These are phyloP conservation scores for Diaporthe destruens DNA, from an alignment of 2,329 filamentous ascomycete genomes.

Conservation along the genomic window DNA sequence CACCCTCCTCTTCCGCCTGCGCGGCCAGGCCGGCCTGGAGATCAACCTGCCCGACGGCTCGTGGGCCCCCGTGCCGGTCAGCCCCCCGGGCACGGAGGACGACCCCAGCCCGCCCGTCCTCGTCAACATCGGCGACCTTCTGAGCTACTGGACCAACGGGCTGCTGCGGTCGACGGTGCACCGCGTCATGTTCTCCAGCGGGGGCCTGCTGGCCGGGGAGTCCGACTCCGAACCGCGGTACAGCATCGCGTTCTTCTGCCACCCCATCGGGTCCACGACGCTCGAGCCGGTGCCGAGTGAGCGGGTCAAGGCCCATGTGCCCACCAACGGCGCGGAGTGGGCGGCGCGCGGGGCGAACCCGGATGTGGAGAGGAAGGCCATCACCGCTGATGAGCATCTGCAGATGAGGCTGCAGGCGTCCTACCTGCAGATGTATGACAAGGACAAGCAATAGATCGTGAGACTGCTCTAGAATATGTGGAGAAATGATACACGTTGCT, in stretches of 20 bases:
- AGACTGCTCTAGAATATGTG: neutral
- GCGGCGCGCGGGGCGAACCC: constrained; percentile 52
- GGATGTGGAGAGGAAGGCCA: constrained; percentile 64
- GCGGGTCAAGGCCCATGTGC: constrained; percentile 57
- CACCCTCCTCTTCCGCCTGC: constrained; percentile 86
- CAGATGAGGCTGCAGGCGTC: constrained; percentile 71
- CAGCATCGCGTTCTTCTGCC: constrained; percentile 77
- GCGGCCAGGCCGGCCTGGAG: constrained; percentile 88
- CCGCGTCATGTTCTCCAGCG: constrained; percentile 78
- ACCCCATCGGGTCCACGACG: constrained; percentile 66
- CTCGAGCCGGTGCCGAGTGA: constrained; percentile 72
- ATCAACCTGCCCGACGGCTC: constrained; percentile 71
- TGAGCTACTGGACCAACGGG: constrained; percentile 91
- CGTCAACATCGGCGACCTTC: constrained; percentile 78
- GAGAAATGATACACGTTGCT: neutral
- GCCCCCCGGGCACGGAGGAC: constrained; percentile 69
- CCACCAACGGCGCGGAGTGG: constrained; percentile 44
- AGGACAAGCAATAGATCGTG: constrained; percentile 31
- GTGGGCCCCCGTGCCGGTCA: constrained; percentile 77
- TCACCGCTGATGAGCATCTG: constrained; percentile 75
- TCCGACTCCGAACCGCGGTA: constrained; percentile 67
- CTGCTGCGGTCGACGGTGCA: constrained; percentile 90
- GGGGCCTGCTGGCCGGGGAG: constrained; percentile 58
- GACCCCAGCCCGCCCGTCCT: constrained; percentile 80
- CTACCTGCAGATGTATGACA: constrained; percentile 67